Conservation (phyloP, 768 basidiomycete species). For the Leccinum boreale region DNA sequence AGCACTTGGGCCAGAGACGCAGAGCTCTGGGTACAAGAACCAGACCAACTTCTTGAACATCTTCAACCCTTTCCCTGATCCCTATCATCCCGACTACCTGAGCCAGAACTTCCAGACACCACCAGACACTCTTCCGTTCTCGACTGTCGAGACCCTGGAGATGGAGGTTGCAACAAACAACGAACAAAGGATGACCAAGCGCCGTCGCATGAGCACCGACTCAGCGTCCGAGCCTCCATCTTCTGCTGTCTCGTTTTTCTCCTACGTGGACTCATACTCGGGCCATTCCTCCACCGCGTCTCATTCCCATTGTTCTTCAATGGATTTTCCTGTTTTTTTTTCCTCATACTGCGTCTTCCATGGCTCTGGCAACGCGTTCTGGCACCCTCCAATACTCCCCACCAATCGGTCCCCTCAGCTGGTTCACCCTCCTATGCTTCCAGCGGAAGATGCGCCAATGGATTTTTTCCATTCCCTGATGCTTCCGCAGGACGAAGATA, state of each 20-base stretch:
- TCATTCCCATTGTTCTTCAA: constrained; percentile 59
- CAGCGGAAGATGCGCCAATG: constrained; percentile 64
- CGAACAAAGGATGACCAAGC: constrained; percentile 51
- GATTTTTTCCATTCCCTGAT: constrained; percentile 67
- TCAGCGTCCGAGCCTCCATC: constrained; percentile 51
- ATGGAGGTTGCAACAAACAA: constrained; percentile 31
- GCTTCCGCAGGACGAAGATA: constrained; percentile 64
- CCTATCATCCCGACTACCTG: constrained; percentile 73
- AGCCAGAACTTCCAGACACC: constrained; percentile 47
- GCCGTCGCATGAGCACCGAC: constrained; percentile 67
- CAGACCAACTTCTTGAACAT: constrained; percentile 30
- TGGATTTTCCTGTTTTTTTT: constrained; percentile 52
- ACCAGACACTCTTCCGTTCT: constrained; percentile 52
- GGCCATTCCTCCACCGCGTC: constrained; percentile 54
- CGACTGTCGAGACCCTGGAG: constrained; percentile 45
- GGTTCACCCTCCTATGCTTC: too few species aligned
- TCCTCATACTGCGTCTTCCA: too few species aligned
- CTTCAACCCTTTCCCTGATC: constrained; percentile 59
- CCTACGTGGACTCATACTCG: constrained; percentile 60
- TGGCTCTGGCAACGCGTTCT: too few species aligned
- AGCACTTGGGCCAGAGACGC: constrained; percentile 37
- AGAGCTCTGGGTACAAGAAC: constrained; percentile 25
- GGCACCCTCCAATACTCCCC: too few species aligned
- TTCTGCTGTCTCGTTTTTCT: constrained; percentile 61
- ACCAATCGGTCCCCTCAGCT: too few species aligned